phyloP scores from a whole-genome alignment of 164 flowering plant species.

The Aristolochia californica region DNA sequence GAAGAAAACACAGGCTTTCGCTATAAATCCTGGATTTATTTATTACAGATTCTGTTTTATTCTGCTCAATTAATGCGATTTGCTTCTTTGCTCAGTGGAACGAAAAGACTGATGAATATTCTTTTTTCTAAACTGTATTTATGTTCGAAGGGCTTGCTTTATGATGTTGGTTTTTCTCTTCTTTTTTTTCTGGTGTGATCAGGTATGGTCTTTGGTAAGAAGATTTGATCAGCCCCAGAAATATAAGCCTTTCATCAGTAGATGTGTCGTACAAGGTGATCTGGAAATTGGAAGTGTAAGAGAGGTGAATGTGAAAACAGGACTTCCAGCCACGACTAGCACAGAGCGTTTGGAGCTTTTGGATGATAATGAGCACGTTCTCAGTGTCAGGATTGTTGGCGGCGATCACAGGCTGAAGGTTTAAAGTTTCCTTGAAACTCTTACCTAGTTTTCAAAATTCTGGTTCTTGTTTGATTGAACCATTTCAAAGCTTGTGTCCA shows the following conservation, averaged over 20 bases:
- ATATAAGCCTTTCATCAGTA: conserved; percentile 76
- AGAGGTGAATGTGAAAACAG: conserved; percentile 83
- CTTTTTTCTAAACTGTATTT: too few species aligned
- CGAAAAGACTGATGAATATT: too few species aligned
- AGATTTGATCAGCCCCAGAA: conserved; percentile 87
- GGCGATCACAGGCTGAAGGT: conserved; percentile 90
- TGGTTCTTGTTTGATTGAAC: too few species aligned
- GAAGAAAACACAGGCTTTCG: too few species aligned
- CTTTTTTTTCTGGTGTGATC: conserved; percentile 3
- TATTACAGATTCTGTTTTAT: too few species aligned
- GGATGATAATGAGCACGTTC: conserved; percentile 72
- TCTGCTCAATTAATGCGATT: too few species aligned
- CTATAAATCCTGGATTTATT: too few species aligned
- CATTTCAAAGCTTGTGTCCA: too few species aligned
- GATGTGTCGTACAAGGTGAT: conserved; percentile 66
- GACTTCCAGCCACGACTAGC: conserved; percentile 87
- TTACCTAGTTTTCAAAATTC: too few species aligned
- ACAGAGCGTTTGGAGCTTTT: conserved; percentile 76
- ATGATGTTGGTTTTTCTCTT: neutral
- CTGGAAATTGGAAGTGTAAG: conserved; percentile 69
- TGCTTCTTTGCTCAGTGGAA: too few species aligned
- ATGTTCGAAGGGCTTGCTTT: too few species aligned
- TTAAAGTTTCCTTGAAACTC: neutral
- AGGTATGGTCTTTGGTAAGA: conserved; percentile 89
- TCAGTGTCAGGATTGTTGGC: conserved; percentile 64